These are phyloP conservation scores for Pancytospora philotis DNA, from an alignment of 371 early-diverging fungal genomes.

Conservation along the genomic window DNA sequence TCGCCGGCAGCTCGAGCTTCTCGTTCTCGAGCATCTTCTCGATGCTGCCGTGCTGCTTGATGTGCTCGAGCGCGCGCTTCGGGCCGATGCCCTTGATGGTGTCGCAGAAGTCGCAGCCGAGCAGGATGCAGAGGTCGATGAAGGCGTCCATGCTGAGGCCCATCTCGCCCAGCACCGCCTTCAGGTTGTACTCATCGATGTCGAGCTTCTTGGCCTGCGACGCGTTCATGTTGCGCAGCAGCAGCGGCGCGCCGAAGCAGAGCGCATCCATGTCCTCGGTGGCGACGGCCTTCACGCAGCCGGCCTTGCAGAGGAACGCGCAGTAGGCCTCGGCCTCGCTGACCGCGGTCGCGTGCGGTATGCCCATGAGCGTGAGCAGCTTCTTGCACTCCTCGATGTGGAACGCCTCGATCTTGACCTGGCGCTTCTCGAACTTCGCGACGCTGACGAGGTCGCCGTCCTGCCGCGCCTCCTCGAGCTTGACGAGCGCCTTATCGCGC, in stretches of 20 bases:
- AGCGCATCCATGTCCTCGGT: slow-evolving; percentile 99
- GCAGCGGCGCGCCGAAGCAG: slow-evolving; percentile 77
- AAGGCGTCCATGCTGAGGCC: slow-evolving; percentile 72
- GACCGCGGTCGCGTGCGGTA: slow-evolving; percentile 87
- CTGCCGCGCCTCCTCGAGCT: slow-evolving; percentile 46
- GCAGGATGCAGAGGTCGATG: slow-evolving; percentile 90
- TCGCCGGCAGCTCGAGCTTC: slow-evolving; percentile 63
- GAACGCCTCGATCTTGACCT: slow-evolving; percentile 78
- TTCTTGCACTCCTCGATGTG: slow-evolving; percentile 87
- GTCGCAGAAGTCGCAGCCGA: slow-evolving; percentile 97
- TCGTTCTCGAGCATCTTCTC: slow-evolving; percentile 68
- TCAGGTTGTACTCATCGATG: slow-evolving; percentile 75
- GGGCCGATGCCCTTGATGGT: slow-evolving; percentile 89
- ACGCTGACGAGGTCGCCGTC: slow-evolving; percentile 69
- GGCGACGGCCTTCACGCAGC: slow-evolving; percentile 85
- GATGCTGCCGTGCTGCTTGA: slow-evolving; percentile 73
- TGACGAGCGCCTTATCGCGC: slow-evolving; percentile 61
- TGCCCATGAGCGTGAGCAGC: slow-evolving; percentile 81
- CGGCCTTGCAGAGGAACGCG: slow-evolving; percentile 74
- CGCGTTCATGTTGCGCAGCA: slow-evolving; percentile 84
- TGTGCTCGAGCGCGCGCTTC: slow-evolving; percentile 68
- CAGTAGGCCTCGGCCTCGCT: slow-evolving; percentile 99
- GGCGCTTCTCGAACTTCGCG: slow-evolving; percentile 75
- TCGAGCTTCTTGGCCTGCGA: slow-evolving; percentile 79
- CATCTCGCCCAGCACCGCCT: slow-evolving; percentile 72